Percentiles rank a stretch among this genome's conserved stretches.
phyloP scores from a whole-genome alignment of 495 filamentous ascomycete species.

The Lophiostoma macrostomum region DNA sequence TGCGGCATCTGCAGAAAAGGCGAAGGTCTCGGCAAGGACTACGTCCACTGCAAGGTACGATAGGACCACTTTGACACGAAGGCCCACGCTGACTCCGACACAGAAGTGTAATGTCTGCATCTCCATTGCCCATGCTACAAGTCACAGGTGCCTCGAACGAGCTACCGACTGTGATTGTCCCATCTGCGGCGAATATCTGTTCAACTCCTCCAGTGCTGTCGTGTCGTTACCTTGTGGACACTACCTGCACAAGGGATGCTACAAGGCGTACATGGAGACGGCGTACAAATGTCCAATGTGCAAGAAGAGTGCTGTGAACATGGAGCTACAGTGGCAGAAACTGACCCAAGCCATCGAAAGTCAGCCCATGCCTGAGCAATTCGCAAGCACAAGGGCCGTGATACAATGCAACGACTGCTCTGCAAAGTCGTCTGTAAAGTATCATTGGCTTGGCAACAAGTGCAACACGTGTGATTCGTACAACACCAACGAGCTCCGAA shows the following conservation, averaged over 20 bases:
- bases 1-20: constrained; percentile 95
- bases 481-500: constrained; percentile 45
- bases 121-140: constrained; percentile 70
- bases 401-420: constrained; percentile 94
- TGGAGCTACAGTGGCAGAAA: constrained; percentile 92
- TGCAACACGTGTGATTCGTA: constrained; percentile 64
- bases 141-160: constrained; percentile 92
- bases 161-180: constrained; percentile 95
- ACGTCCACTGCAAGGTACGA: constrained; percentile 92
- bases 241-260: constrained; percentile 87
- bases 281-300: constrained; percentile 96
- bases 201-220: constrained; percentile 82
- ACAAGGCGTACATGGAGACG: constrained; percentile 74
- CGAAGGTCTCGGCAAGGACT: constrained; percentile 90
- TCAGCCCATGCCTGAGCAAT: constrained; percentile 83
- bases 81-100: constrained; percentile 22
- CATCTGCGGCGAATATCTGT: constrained; percentile 98
- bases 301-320: constrained; percentile 88
- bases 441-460: constrained; percentile 93
- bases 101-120: constrained; percentile 67
- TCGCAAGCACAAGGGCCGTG: constrained; percentile 72
- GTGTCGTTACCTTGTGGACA: constrained; percentile 96
- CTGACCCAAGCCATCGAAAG: constrained; percentile 77
- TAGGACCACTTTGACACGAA: background rate
- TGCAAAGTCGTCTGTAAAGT: constrained; percentile 76